These are phyloP conservation scores for Kregervanrija fluxuum DNA, from an alignment of 805 yeast species.

Conservation along the genomic window DNA sequence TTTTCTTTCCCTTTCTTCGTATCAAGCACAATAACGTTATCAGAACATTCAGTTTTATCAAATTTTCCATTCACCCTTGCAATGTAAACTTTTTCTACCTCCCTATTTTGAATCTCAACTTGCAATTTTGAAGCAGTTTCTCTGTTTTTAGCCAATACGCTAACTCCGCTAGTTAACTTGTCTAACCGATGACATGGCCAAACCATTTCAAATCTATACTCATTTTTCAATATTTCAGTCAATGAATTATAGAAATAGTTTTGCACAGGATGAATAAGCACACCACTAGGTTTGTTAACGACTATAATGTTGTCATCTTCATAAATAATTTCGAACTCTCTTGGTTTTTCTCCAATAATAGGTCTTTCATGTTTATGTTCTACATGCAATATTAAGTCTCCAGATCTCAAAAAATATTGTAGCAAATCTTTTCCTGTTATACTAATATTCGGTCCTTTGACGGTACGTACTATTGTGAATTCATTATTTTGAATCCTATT, in stretches of 20 bases:
- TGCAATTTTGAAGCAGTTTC: slow-evolving; percentile 28
- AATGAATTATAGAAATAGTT: slow-evolving; percentile 38
- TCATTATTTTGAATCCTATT: slow-evolving; percentile 13
- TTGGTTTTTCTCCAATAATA: background rate
- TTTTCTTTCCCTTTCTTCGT: slow-evolving; percentile 19
- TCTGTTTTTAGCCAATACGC: slow-evolving; percentile 37
- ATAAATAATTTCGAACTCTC: slow-evolving; percentile 11
- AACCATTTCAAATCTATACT: slow-evolving; percentile 14
- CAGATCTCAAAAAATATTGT: slow-evolving; percentile 12
- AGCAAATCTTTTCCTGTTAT: slow-evolving; percentile 25
- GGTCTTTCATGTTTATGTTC: slow-evolving; percentile 28
- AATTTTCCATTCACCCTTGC: slow-evolving; percentile 40
- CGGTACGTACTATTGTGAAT: slow-evolving; percentile 14
- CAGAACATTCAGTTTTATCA: slow-evolving; percentile 21
- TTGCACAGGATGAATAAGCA: slow-evolving; percentile 50
- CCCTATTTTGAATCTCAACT: slow-evolving; percentile 25
- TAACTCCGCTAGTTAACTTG: slow-evolving; percentile 46
- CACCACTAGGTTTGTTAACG: slow-evolving; percentile 46
- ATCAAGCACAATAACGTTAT: slow-evolving; percentile 32
- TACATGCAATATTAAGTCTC: slow-evolving; percentile 22
- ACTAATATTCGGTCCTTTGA: slow-evolving; percentile 14
- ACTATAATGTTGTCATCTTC: slow-evolving; percentile 29
- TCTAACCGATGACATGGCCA: slow-evolving; percentile 45
- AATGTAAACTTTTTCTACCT: slow-evolving; percentile 34
- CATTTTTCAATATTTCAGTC: slow-evolving; percentile 37